Evolutionary conservation across 495 filamentous ascomycete species (phyloP), one percentile per base, ranked within the genome.

Genomic region (Copromyces sp.): DNA sequence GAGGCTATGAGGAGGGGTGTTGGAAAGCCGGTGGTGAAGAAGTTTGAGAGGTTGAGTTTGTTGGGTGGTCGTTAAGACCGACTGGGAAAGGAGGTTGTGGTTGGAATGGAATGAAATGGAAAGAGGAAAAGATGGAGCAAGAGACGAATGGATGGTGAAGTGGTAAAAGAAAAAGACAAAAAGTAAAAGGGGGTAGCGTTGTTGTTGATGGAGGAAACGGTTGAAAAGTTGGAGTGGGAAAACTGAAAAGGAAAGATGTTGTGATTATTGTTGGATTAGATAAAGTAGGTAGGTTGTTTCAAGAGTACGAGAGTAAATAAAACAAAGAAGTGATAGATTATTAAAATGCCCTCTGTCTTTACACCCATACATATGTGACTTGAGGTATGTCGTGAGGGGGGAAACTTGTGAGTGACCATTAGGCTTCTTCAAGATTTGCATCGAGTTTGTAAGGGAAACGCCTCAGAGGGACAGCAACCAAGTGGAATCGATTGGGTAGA

Each of bases 31-130:
- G 75, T 80, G 39, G 80, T 89, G 24, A 78, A 75, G 69, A 79
- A 74, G 6, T 83, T 88, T 74, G 82, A 83, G 76, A 89, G 83
- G 78, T 82, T 92, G 61, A 84, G 86, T 65, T 71, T 81, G 72
- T 53, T 80, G n/a, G 79, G 79, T 45, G 78, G 76, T 38, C 35
- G 41, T 40, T 38, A 12, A 39, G 68, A 11, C 6, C 9, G 24
- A 14, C 35, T 3, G 35, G 6, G 24, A 35, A 17, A 6, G 41
- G 42, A 7, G 29, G 16, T 1, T 71, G 42, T 40, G 35, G 16
- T 41, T 47, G 17, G 42, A n/a, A 24, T 53, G 45, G 20, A 37
- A 37, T 37, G 35, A 3, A 5, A 37, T 37, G 35, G 24, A 38
- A 37, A 16, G 16, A 17, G 7, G 7, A 6, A 9, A 17, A 9